Evolutionary conservation across 306 rosid species (phyloP).

Genomic region (Corylus avellana): DNA sequence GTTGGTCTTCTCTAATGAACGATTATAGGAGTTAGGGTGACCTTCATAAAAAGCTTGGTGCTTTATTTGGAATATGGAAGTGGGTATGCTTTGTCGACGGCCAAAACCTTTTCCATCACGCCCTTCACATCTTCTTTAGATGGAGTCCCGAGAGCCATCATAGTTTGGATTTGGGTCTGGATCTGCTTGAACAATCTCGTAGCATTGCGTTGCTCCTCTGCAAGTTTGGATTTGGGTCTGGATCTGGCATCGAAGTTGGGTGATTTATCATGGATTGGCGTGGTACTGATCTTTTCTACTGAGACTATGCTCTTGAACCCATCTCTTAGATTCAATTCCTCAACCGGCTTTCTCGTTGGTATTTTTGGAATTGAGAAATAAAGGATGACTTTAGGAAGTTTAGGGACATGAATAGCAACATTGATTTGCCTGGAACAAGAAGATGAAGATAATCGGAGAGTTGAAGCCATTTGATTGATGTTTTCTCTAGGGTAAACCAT

Average conservation of each 20-base stretch:
- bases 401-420: slow-evolving; percentile 57
- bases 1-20: too few relatives aligned
- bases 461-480: slow-evolving; percentile 9
- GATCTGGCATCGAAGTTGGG: neutral
- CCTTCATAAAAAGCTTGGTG: too few relatives aligned
- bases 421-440: slow-evolving; percentile 36
- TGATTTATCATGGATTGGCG: neutral
- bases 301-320: slow-evolving; percentile 38
- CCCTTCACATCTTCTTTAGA: slow-evolving; percentile 47
- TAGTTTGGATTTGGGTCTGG: slow-evolving; percentile 40
- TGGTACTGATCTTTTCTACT: neutral
- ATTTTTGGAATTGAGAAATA: slow-evolving; percentile 24
- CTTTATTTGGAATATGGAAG: slow-evolving; percentile 39
- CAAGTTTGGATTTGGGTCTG: slow-evolving; percentile 20
- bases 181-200: slow-evolving; percentile 60
- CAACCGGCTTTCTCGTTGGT: slow-evolving; percentile 37
- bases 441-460: slow-evolving; percentile 30
- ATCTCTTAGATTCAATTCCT: slow-evolving; percentile 32
- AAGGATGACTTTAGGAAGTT: slow-evolving; percentile 32
- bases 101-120: slow-evolving; percentile 56
- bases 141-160: slow-evolving; percentile 31
- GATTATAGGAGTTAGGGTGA: too few relatives aligned
- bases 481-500: neutral
- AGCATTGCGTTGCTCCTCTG: slow-evolving; percentile 82
- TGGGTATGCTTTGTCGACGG: slow-evolving; percentile 73